Evolutionary conservation across 495 filamentous ascomycete genomes (phyloP).

Genomic region (Lasiosphaeria hispida): DNA sequence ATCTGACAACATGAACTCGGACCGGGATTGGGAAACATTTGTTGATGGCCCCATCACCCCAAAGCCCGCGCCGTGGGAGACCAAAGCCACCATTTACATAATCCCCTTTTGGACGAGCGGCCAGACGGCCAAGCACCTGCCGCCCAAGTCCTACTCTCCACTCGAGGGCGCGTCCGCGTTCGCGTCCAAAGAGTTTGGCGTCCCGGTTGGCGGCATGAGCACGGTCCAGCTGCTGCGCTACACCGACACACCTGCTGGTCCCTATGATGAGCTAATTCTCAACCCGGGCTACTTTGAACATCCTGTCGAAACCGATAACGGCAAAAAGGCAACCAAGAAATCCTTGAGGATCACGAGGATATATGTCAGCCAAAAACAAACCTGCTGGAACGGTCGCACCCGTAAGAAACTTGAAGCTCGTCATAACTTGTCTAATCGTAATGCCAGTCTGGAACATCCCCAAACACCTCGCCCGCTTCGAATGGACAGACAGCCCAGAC

Average conservation of each 20-base stretch:
- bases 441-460: constrained; percentile 52
- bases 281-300: constrained; percentile 43
- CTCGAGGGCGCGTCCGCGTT: constrained; percentile 37
- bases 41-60: constrained; percentile 9
- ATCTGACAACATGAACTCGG: no score
- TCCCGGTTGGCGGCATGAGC: constrained; percentile 43
- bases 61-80: constrained; percentile 41
- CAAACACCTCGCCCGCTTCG: constrained; percentile 53
- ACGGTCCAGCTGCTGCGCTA: constrained; percentile 50
- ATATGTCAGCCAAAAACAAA: constrained; percentile 51
- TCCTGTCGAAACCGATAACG: constrained; percentile 29
- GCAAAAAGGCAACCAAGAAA: constrained; percentile 24
- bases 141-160: constrained; percentile 38
- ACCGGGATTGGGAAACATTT: no score
- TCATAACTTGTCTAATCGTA: not conserved
- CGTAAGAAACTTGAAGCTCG: constrained; percentile 17
- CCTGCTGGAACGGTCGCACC: constrained; percentile 46
- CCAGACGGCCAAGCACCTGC: constrained; percentile 22
- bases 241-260: constrained; percentile 46
- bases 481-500: constrained; percentile 39
- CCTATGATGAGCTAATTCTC: constrained; percentile 52
- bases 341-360: constrained; percentile 42
- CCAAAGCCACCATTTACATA: constrained; percentile 39
- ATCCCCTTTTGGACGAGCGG: constrained; percentile 35
- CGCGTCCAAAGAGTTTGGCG: constrained; percentile 28